These are phyloP conservation scores for Candolleomyces efflorescens DNA, from an alignment of 768 basidiomycete genomes.

Conservation along the genomic window DNA sequence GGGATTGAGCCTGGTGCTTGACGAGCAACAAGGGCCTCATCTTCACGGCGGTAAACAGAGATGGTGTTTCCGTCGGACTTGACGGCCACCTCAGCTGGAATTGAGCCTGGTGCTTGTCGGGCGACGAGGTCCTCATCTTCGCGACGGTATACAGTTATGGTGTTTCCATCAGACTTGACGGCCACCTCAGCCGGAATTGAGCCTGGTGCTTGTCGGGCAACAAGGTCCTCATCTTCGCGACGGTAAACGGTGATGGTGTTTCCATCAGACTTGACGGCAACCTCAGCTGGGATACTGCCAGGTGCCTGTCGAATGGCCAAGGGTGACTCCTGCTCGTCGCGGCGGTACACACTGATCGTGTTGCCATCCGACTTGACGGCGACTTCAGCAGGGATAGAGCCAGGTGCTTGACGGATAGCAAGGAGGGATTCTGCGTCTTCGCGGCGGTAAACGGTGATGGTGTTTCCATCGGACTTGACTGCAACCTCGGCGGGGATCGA, in stretches of 20 bases:
- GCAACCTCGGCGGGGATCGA: constrained; percentile 19
- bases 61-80: constrained; percentile 14
- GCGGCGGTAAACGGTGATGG: constrained; percentile 15
- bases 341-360: constrained; percentile 19
- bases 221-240: constrained; percentile 5
- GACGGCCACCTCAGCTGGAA: constrained; percentile 17
- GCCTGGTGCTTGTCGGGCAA: constrained; percentile 8
- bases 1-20: constrained; percentile 22
- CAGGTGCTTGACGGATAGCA: background rate
- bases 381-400: constrained; percentile 17
- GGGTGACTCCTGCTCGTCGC: background rate
- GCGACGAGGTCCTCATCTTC: background rate
- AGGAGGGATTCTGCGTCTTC: background rate
- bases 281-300: constrained; percentile 16
- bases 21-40: constrained; percentile 3
- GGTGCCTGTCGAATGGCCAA: constrained; percentile 8
- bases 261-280: constrained; percentile 14
- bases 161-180: constrained; percentile 23
- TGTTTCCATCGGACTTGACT: constrained; percentile 22
- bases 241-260: constrained; percentile 14
- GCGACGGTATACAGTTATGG: constrained; percentile 14
- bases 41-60: constrained; percentile 10
- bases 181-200: constrained; percentile 19
- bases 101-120: constrained; percentile 16
- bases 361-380: constrained; percentile 20